Base-by-base conservation (phyloP, 192 early-diverging fungal genomes). In the Phycomyces blakesleeanus region DNA sequence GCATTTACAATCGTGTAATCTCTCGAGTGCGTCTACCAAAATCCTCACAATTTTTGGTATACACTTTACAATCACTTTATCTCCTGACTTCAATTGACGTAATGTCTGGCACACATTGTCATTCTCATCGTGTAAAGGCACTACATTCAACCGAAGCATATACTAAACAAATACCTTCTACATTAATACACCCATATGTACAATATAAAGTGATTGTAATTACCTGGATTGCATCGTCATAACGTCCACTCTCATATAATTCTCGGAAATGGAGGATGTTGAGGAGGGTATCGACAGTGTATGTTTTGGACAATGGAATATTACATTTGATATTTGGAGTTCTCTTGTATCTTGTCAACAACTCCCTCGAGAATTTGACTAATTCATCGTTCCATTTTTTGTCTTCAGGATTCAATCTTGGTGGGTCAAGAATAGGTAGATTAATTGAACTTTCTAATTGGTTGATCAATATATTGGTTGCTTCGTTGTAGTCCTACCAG, bases 151-250 rank as follows among this genome's bases (percentile, higher is more conserved):
- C 11, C 11, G 44, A 18, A 6, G 11, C 44, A 47, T 47, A 11
- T 47, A 11, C 44, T 47, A 47, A 47, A 47, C 4, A 47, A 3
- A 47, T 3, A 47, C 2, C 2, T 18, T 47, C 3, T 47, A 47
- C 18, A 47, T n/a, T 12, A n/a, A 47, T 18, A 47, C 44, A 3
- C 15, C 44, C 18, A 18, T 47, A 6, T 14, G 18, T 12, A 47
- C 2, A n/a, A 11, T 47, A 47, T 47, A 47, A 7, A 34, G 2
- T 7, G 3, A 47, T 47, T 3, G 3, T 72, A 41, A 93, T 87
- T 16, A 82, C 57, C 40, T 74, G 73, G 40, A 92, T 68, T 0
- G 88, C 93, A 8, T 77, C 65, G 8, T 87, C 84, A 41, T 81
- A 85, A 5, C 80, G 75, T 34, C 72, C 81, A 12, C 69, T 67